These are phyloP conservation scores for Spergularia marina DNA, from an alignment of 148 eudicot genomes.

Conservation along the genomic window DNA sequence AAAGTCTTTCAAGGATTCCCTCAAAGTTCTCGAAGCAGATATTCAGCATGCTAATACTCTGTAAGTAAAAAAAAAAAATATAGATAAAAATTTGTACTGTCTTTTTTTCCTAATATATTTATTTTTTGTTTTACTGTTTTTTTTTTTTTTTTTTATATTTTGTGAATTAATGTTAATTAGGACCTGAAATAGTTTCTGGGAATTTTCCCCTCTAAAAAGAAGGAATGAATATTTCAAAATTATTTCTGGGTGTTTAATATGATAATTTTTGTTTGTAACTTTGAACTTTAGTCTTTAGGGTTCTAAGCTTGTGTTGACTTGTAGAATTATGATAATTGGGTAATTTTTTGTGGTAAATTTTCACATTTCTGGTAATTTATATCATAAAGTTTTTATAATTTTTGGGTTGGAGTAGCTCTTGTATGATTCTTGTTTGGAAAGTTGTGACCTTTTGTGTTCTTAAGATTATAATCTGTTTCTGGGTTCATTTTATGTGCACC, in stretches of 20 bases:
- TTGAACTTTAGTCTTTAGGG: neutral
- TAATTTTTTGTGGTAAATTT: neutral
- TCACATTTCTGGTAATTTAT: neutral
- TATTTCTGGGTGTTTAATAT: neutral
- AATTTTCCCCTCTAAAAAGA: no score
- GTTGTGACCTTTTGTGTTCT: neutral
- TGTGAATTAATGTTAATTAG: neutral
- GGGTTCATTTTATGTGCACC: neutral
- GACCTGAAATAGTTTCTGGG: neutral
- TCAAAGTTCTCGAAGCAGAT: slow-evolving; percentile 96
- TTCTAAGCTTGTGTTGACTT: slow-evolving; percentile 13
- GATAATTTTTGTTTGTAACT: neutral
- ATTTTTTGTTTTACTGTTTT: neutral
- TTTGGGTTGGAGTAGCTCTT: neutral
- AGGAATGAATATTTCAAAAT: no score
- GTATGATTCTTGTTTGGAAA: neutral
- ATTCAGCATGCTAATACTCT: slow-evolving; percentile 94
- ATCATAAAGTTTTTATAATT: neutral
- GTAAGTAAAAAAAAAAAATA: slow-evolving; percentile 33
- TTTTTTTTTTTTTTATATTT: neutral
- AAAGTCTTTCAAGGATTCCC: slow-evolving; percentile 94
- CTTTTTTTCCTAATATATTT: neutral
- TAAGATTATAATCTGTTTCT: neutral
- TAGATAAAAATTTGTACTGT: no score
- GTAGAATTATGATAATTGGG: neutral